Evolutionary conservation across 2,329 filamentous ascomycete genomes (phyloP).

Genomic region (Aureobasidium sp.): DNA sequence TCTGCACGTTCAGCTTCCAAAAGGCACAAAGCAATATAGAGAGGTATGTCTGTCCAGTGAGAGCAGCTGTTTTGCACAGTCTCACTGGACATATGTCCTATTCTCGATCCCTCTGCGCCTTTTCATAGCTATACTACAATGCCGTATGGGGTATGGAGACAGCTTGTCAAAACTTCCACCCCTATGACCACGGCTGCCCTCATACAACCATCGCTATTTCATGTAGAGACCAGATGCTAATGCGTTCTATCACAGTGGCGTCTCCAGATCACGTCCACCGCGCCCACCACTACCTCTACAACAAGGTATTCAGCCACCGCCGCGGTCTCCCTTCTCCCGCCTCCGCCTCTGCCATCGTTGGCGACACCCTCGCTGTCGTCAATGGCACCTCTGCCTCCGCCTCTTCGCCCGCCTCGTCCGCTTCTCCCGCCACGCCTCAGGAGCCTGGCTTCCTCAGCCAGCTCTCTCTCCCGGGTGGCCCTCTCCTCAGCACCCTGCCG

Average conservation of each 20-base stretch:
- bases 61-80: neutral
- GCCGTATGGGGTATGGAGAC: neutral
- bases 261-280: neutral
- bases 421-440: neutral
- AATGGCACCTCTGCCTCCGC: neutral
- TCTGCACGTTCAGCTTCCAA: neutral
- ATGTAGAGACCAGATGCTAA: neutral
- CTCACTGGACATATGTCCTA: neutral
- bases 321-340: neutral
- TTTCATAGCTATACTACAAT: neutral
- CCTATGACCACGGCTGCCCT: too few relatives aligned
- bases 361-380: neutral
- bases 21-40: neutral
- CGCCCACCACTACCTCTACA: neutral
- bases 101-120: neutral
- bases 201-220: neutral
- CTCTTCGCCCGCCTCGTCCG: too few relatives aligned
- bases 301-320: neutral
- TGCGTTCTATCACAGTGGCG: neutral
- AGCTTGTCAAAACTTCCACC: neutral
- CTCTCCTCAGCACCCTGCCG: neutral
- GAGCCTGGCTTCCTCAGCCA: neutral
- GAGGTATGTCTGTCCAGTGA: neutral
- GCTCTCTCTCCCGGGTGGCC: neutral
- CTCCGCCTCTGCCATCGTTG: neutral